Evolutionary conservation across 768 basidiomycete species (phyloP), one percentile per base, ranked within the genome.

Genomic region (Leccinum longicurvipes): DNA sequence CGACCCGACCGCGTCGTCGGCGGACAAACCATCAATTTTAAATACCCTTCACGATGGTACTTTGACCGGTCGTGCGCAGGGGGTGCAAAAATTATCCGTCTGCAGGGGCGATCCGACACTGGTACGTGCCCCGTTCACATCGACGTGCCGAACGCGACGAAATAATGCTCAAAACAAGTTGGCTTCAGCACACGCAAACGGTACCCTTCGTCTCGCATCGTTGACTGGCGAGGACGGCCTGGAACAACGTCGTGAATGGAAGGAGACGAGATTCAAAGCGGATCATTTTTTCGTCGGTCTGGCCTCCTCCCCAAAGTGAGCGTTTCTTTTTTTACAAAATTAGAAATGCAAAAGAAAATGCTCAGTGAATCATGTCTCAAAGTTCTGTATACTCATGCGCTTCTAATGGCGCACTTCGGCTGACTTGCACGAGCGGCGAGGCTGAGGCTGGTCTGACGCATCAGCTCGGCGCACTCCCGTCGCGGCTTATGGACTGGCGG

Each of bases 321-420:
- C 31, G 14, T 36, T 34, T 72, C 47, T 17, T 28, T 14, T 4
- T 4, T 44, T 10, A 51, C 19, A 24, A 41, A 39, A 23, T 3
- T 2, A n/a, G 11, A 47, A 39, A 8, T 21, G 28, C 36, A 15
- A 53, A 15, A 25, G 55, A 46, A 25, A 44, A 6, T 46, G 50
- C 57, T 59, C 46, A 56, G 29, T 17, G 25, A n/a, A 32, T 17
- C 14, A 15, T 34, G 12, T 27, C 36, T 3, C 25, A 32, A 62
- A 58, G 83, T 15, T 25, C 66, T 71, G 73, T 82, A 8, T 85
- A 82, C 57, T 83, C 89, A 10, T 93, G 90, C 67, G 87, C 88
- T 2, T 83, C 87, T 2, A 86, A 86, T 54, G 91, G 91, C 24
- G 86, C 86, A 50, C 74, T 93, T 34, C 81, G 85, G 50, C 71